Percentiles rank a stretch among this genome's conserved stretches.
phyloP scores from a whole-genome alignment of 2,329 filamentous ascomycete genomes.

The Scedosporium aurantiacum region DNA sequence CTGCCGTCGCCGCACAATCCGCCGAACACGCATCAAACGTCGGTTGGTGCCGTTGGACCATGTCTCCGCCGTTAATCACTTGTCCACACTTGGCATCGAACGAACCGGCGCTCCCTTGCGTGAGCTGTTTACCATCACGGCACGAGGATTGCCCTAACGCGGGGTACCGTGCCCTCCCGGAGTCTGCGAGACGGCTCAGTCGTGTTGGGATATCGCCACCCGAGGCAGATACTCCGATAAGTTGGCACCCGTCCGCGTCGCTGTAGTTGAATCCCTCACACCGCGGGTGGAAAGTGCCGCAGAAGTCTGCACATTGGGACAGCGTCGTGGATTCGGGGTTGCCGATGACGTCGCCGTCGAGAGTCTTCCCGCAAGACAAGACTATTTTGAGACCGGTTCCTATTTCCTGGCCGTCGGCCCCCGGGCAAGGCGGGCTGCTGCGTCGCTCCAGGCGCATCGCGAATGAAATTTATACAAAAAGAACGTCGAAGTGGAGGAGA shows the following conservation, averaged over 20 bases:
- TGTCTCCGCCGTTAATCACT: constrained; percentile 2
- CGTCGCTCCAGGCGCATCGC: constrained; percentile 4
- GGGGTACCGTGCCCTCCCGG: constrained; percentile 4
- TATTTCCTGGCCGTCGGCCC: constrained; percentile 4
- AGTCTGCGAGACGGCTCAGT: constrained; percentile 1
- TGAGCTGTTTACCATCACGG: neutral
- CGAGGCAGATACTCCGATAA: neutral
- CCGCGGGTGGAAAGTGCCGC: constrained; percentile 7
- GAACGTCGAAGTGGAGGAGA: neutral
- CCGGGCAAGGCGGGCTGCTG: constrained; percentile 8
- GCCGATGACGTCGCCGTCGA: constrained; percentile 3
- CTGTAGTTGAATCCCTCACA: constrained; percentile 8
- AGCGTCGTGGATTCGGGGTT: neutral
- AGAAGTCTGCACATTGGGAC: constrained; percentile 4
- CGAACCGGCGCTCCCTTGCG: neutral
- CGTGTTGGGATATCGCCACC: neutral
- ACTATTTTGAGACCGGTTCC: neutral
- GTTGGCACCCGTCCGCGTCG: neutral
- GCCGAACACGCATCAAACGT: constrained; percentile 6
- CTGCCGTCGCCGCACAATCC: neutral
- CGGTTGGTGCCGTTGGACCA: constrained; percentile 2
- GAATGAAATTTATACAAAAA: neutral
- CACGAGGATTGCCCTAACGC: neutral
- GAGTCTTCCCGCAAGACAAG: constrained; percentile 2
- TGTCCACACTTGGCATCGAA: constrained; percentile 6